Conservation (phyloP, 345 rosid species). For the Lepidium sativum region DNA sequence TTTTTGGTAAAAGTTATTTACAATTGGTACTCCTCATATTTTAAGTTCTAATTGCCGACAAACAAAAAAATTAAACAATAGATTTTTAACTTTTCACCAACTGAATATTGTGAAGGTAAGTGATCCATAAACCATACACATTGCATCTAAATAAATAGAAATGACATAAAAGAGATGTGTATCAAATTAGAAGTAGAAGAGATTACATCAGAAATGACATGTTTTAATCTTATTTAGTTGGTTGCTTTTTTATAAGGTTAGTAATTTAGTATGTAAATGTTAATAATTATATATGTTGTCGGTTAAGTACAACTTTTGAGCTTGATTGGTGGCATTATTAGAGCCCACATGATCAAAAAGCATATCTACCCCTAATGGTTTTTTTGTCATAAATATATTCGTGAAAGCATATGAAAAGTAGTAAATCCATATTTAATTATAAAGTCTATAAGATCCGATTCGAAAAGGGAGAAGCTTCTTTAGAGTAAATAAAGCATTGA, state of each 20-base stretch:
- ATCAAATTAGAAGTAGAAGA: not conserved
- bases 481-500: not conserved
- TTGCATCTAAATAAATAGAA: not conserved
- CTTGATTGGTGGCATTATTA: slow-evolving; percentile 25
- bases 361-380: slow-evolving; percentile 17
- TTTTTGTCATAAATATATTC: slow-evolving; percentile 2
- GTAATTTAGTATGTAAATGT: no score
- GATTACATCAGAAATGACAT: not conserved
- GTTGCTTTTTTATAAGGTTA: no score
- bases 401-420: slow-evolving; percentile 11
- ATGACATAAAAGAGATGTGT: not conserved
- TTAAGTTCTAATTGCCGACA: not conserved
- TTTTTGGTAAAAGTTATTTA: not conserved
- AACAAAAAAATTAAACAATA: no score
- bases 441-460: not conserved
- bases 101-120: not conserved
- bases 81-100: not conserved
- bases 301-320: slow-evolving; percentile 16
- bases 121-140: not conserved
- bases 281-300: not conserved
- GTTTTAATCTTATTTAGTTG: not conserved
- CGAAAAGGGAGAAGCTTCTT: not conserved
- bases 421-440: not conserved
- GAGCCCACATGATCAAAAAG: slow-evolving; percentile 19
- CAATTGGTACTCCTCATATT: not conserved